These are phyloP conservation scores for Pneumocystis carinii DNA, from an alignment of 1,139 yeast genomes.

Conservation along the genomic window DNA sequence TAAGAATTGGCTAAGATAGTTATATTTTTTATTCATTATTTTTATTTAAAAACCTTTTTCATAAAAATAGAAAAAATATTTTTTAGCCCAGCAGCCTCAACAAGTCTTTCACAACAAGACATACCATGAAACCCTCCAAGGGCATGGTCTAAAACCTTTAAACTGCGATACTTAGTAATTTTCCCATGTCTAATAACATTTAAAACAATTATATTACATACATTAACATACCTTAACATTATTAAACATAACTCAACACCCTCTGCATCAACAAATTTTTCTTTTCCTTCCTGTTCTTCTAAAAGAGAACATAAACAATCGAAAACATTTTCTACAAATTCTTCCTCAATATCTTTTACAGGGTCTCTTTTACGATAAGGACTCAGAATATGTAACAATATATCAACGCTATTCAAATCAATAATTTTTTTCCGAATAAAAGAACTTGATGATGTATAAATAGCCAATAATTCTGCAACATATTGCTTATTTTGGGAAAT, in stretches of 20 bases:
- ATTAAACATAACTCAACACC: constrained; percentile 24
- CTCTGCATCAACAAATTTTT: constrained; percentile 20
- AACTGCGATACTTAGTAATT: constrained; percentile 17
- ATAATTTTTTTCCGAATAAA: constrained; percentile 4
- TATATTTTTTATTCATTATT: constrained; percentile 3
- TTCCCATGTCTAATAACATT: constrained; percentile 10
- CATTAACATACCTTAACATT: constrained; percentile 11
- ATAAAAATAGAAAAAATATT: constrained; percentile 18
- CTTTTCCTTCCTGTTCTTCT: constrained; percentile 15
- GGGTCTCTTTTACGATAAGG: constrained; percentile 16
- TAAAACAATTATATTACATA: neutral
- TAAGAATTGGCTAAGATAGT: constrained; percentile 2
- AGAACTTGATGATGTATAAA: constrained; percentile 13
- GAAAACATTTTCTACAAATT: constrained; percentile 19
- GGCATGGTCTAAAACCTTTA: constrained; percentile 18
- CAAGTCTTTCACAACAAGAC: constrained; percentile 17
- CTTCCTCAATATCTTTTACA: constrained; percentile 18
- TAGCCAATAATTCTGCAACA: constrained; percentile 19
- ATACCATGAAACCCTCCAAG: constrained; percentile 16
- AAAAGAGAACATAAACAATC: constrained; percentile 17
- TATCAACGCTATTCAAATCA: constrained; percentile 15
- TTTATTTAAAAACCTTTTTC: constrained; percentile 11
- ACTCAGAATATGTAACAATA: constrained; percentile 15
- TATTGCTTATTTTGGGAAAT: constrained; percentile 17
- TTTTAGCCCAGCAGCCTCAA: constrained; percentile 21